phyloP scores from a whole-genome alignment of 2,329 filamentous ascomycete genomes.

The Alternaria brassicae region DNA sequence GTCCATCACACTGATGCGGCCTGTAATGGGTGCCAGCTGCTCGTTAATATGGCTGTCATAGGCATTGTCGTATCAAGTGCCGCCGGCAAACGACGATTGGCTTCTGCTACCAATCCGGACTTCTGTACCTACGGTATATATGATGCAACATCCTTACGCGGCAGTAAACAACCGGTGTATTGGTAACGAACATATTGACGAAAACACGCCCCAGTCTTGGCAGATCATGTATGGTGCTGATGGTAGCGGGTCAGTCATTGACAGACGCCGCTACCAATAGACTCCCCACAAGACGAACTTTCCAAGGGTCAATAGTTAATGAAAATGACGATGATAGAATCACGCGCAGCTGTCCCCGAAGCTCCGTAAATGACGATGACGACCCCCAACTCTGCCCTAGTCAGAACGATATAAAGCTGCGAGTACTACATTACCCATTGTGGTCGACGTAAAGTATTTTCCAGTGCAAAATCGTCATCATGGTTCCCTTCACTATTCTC shows the following conservation, averaged over 20 bases:
- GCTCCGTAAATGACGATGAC: background rate
- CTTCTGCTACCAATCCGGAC: background rate
- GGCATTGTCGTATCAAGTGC: background rate
- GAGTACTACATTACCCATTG: background rate
- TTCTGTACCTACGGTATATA: background rate
- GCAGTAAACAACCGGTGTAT: background rate
- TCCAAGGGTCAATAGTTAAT: conserved; percentile 1
- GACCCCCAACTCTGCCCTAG: background rate
- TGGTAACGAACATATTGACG: conserved; percentile 5
- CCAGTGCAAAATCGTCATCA: background rate
- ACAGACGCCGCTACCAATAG: background rate
- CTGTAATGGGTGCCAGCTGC: background rate
- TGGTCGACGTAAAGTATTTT: background rate
- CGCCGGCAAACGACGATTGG: background rate
- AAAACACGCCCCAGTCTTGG: conserved; percentile 3
- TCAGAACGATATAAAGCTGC: background rate
- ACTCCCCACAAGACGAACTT: background rate
- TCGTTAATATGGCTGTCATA: background rate
- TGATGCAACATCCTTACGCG: background rate
- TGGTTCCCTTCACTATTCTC: conserved; percentile 9
- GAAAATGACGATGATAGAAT: background rate
- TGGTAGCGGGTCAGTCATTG: background rate
- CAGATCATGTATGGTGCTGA: background rate
- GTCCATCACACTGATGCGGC: background rate
- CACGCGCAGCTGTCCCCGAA: background rate